Evolutionary conservation across 1,284 basidiomycete species (phyloP).

Genomic region (Xerocomus minutiporus): DNA sequence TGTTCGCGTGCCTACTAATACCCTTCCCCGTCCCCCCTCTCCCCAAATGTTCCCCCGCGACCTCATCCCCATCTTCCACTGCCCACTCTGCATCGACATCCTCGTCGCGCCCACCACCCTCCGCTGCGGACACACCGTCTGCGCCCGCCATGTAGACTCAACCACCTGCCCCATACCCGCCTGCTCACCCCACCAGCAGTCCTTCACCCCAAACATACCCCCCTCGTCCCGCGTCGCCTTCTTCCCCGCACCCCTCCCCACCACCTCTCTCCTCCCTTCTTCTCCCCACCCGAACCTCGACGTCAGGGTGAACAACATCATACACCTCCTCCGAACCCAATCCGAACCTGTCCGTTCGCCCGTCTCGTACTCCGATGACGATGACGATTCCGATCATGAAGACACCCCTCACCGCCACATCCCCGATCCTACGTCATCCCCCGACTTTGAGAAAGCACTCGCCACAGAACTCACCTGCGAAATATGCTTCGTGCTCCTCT

Average conservation of each 20-base stretch:
- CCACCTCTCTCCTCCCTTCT: conserved; percentile 9
- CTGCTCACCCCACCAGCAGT: conserved; percentile 15
- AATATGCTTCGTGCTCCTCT: conserved; percentile 82
- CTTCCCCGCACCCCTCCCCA: conserved; percentile 26
- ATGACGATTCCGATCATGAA: conserved; percentile 22
- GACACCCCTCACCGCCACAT: conserved; percentile 13
- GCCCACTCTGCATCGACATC: conserved; percentile 39
- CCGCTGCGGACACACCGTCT: conserved; percentile 55
- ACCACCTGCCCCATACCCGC: conserved; percentile 22
- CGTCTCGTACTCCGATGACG: conserved; percentile 20
- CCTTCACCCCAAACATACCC: conserved; percentile 29
- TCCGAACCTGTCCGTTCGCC: not conserved
- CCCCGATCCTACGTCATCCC: conserved; percentile 23
- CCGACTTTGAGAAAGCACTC: conserved; percentile 66
- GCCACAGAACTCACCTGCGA: conserved; percentile 78
- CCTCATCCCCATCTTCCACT: conserved; percentile 34
- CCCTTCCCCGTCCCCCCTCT: not conserved
- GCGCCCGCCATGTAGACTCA: conserved; percentile 29
- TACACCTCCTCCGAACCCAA: conserved; percentile 41
- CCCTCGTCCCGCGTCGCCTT: conserved; percentile 35
- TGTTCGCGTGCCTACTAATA: conserved; percentile 21
- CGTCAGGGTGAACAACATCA: conserved; percentile 60
- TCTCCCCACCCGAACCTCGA: conserved; percentile 37
- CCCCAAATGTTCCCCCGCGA: conserved; percentile 19
- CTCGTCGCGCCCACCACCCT: conserved; percentile 44